Evolutionary conservation across 495 filamentous ascomycete species (phyloP).

Genomic region (Amorphotheca resinae): DNA sequence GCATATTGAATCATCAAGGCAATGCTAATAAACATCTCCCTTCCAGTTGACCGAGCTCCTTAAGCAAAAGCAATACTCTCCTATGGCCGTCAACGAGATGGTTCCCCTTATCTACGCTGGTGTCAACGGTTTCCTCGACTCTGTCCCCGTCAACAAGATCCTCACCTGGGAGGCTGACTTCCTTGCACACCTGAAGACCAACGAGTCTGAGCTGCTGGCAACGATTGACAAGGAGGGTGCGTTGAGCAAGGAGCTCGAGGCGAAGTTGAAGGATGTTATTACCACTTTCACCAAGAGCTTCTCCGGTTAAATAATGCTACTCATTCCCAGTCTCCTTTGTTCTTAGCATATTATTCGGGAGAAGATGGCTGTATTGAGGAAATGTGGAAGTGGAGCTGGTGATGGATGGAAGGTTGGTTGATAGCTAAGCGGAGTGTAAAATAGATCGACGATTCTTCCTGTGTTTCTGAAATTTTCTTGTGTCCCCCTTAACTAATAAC

Average conservation of each 20-base stretch:
- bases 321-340: conserved; percentile 17
- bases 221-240: conserved; percentile 94
- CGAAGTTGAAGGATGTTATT: conserved; percentile 69
- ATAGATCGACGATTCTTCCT: conserved; percentile 19
- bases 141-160: conserved; percentile 22
- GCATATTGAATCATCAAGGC: neutral
- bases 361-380: conserved; percentile 14
- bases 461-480: conserved; percentile 5
- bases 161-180: conserved; percentile 71
- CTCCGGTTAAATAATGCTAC: conserved; percentile 26
- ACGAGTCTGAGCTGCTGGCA: conserved; percentile 69
- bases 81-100: conserved; percentile 99
- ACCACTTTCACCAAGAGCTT: conserved; percentile 88
- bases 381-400: conserved; percentile 5
- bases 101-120: conserved; percentile 98
- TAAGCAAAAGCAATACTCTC: conserved; percentile 99
- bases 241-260: conserved; percentile 90
- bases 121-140: conserved; percentile 69
- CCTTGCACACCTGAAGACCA: conserved; percentile 79
- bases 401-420: conserved; percentile 14
- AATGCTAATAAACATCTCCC: conserved; percentile 22
- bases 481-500: no score
- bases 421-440: conserved; percentile 20
- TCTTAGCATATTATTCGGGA: conserved; percentile 13
- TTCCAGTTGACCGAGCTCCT: conserved; percentile 78